Percentiles rank a stretch among this genome's conserved stretches.
Conservation (phyloP, 2,329 filamentous ascomycete species). For the Malbranchea zuffiana region DNA sequence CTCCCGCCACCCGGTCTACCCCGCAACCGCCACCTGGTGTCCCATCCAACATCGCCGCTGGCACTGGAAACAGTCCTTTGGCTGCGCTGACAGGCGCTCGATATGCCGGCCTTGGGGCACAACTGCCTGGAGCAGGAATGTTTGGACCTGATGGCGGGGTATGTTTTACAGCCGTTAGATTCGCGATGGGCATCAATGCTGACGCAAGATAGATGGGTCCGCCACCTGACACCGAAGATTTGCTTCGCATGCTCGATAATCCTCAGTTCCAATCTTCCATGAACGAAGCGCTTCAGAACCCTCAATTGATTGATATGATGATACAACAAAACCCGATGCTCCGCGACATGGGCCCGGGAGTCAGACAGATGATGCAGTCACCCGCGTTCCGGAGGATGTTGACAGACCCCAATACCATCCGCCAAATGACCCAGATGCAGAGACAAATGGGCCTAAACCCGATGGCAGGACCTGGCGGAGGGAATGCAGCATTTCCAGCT, state of each 20-base stretch:
- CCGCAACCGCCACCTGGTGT: slow-evolving; percentile 27
- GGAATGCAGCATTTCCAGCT: slow-evolving; percentile 61
- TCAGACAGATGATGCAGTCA: slow-evolving; percentile 75
- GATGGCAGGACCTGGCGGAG: slow-evolving; percentile 44
- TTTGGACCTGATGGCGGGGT: slow-evolving; percentile 93
- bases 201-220: slow-evolving; percentile 63
- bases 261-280: slow-evolving; percentile 77
- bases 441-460: slow-evolving; percentile 44
- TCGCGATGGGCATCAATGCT: slow-evolving; percentile 6
- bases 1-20: slow-evolving; percentile 3
- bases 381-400: slow-evolving; percentile 86
- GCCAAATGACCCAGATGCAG: slow-evolving; percentile 74
- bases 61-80: slow-evolving; percentile 70
- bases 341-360: slow-evolving; percentile 57
- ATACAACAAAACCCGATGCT: slow-evolving; percentile 82
- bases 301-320: slow-evolving; percentile 88
- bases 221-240: slow-evolving; percentile 66
- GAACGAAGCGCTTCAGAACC: slow-evolving; percentile 92
- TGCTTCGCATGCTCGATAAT: slow-evolving; percentile 77
- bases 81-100: slow-evolving; percentile 84
- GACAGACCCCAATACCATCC: slow-evolving; percentile 75
- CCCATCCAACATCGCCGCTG: slow-evolving; percentile 39
- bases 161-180: slow-evolving; percentile 36
- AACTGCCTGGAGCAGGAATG: slow-evolving; percentile 73
- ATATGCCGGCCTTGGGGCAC: slow-evolving; percentile 74